A percentile compares a stretch with the other conserved stretches of the same genome.
Conservation (phyloP, 176 grass and related monocot genomes). For the Thinopyrum elongatum region DNA sequence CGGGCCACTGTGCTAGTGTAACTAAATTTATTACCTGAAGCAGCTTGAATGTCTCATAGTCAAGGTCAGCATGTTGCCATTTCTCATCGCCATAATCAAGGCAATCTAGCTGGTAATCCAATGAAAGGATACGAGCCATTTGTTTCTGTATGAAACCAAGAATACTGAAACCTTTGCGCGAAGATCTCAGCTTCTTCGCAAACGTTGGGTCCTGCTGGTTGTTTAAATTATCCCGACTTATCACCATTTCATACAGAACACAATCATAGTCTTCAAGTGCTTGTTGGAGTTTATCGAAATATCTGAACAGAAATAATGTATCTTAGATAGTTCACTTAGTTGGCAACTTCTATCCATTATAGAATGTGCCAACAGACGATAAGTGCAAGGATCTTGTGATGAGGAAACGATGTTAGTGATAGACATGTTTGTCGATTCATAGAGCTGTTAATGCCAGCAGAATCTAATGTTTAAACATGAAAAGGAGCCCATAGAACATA, state of each 20-base stretch:
- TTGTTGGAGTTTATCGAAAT: slow-evolving; percentile 74
- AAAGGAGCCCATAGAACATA: slow-evolving; percentile 30
- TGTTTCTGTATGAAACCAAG: slow-evolving; percentile 85
- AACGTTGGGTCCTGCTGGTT: slow-evolving; percentile 32
- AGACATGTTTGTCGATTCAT: not conserved
- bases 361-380: not conserved
- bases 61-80: slow-evolving; percentile 89
- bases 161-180: slow-evolving; percentile 67
- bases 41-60: slow-evolving; percentile 77
- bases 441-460: not conserved
- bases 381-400: not conserved
- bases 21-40: slow-evolving; percentile 61
- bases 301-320: slow-evolving; percentile 38
- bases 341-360: not conserved
- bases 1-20: not conserved
- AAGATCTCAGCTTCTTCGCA: slow-evolving; percentile 45
- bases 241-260: slow-evolving; percentile 88
- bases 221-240: slow-evolving; percentile 48
- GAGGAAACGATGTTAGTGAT: not conserved
- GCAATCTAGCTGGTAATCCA: slow-evolving; percentile 93
- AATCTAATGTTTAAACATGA: not conserved
- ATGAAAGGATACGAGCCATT: slow-evolving; percentile 68
- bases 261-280: slow-evolving; percentile 69
- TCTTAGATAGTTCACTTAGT: not conserved
- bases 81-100: slow-evolving; percentile 75